These are phyloP conservation scores for Monilinia aucupariae DNA, from an alignment of 2,329 filamentous ascomycete species.

Conservation along the genomic window DNA sequence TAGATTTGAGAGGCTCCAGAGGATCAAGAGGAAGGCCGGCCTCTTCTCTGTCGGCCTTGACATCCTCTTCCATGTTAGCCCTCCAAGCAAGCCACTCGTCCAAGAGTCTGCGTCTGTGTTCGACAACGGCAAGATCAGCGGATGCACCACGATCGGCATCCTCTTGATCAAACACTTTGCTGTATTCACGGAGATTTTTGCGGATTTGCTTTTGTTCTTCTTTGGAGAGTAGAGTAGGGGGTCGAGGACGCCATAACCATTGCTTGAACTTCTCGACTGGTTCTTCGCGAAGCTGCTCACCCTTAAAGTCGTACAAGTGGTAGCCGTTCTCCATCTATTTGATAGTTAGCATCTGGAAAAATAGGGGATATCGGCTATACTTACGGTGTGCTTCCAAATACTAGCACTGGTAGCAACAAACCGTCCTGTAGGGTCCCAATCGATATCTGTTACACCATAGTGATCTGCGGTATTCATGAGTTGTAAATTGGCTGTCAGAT, in stretches of 20 bases:
- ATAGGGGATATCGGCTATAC: conserved; percentile 35
- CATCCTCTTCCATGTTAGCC: conserved; percentile 63
- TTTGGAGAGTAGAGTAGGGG: conserved; percentile 83
- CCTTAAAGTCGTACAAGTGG: conserved; percentile 95
- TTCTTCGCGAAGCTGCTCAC: conserved; percentile 82
- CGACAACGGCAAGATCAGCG: conserved; percentile 89
- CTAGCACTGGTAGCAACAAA: conserved; percentile 92
- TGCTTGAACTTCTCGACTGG: conserved; percentile 97
- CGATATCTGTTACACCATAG: conserved; percentile 94
- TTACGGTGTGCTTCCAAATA: conserved; percentile 91
- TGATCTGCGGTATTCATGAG: conserved; percentile 91
- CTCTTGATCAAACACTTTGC: conserved; percentile 88
- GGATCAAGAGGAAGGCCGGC: conserved; percentile 62
- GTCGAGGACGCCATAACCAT: conserved; percentile 88
- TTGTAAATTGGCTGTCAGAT: conserved; percentile 89
- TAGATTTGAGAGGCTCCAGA: conserved; percentile 54
- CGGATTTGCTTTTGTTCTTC: conserved; percentile 97
- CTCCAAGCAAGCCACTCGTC: conserved; percentile 89
- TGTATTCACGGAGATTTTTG: conserved; percentile 98
- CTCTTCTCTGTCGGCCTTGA: conserved; percentile 64
- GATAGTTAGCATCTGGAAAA: conserved; percentile 26
- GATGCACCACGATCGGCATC: conserved; percentile 90
- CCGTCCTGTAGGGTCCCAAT: conserved; percentile 95
- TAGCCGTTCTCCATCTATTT: conserved; percentile 96
- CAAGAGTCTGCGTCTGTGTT: conserved; percentile 74